A percentile compares a stretch with the other conserved stretches of the same genome.
These are phyloP conservation scores for Hippophae rhamnoides DNA, from an alignment of 306 rosid species.

Conservation along the genomic window DNA sequence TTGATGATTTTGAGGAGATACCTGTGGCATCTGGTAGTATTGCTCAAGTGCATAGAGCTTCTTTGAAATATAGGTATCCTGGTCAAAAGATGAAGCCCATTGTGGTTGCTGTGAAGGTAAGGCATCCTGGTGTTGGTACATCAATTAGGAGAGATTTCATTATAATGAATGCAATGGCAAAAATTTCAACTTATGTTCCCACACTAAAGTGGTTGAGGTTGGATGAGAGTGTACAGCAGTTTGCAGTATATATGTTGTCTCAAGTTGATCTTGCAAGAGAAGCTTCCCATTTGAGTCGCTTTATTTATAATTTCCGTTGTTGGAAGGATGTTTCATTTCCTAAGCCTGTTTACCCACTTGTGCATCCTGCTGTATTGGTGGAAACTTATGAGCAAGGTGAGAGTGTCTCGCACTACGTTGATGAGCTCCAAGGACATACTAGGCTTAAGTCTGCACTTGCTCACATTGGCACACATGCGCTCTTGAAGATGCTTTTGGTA, in stretches of 20 bases:
- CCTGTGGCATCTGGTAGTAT: slow-evolving; percentile 99
- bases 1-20: slow-evolving; percentile 82
- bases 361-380: slow-evolving; percentile 96
- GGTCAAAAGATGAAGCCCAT: slow-evolving; percentile 70
- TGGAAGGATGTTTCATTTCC: slow-evolving; percentile 98
- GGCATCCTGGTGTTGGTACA: slow-evolving; percentile 98
- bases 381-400: slow-evolving; percentile 95
- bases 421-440: slow-evolving; percentile 73
- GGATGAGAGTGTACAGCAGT: slow-evolving; percentile 98
- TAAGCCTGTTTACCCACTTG: slow-evolving; percentile 92
- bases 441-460: slow-evolving; percentile 78
- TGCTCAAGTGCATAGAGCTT: slow-evolving; percentile 95
- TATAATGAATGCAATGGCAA: slow-evolving; percentile 70
- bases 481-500: slow-evolving; percentile 99
- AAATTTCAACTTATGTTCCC: slow-evolving; percentile 64
- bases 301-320: slow-evolving; percentile 80
- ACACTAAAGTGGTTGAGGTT: slow-evolving; percentile 86
- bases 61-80: slow-evolving; percentile 73
- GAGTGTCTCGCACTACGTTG: slow-evolving; percentile 78
- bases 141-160: slow-evolving; percentile 91
- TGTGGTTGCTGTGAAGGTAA: slow-evolving; percentile 87
- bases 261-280: slow-evolving; percentile 99
- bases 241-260: slow-evolving; percentile 98
- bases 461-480: slow-evolving; percentile 97
- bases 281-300: slow-evolving; percentile 97